Percentiles rank a stretch among this genome's conserved stretches.
phyloP scores from a whole-genome alignment of 139 green algal species.

The Picochlorum sp. region DNA sequence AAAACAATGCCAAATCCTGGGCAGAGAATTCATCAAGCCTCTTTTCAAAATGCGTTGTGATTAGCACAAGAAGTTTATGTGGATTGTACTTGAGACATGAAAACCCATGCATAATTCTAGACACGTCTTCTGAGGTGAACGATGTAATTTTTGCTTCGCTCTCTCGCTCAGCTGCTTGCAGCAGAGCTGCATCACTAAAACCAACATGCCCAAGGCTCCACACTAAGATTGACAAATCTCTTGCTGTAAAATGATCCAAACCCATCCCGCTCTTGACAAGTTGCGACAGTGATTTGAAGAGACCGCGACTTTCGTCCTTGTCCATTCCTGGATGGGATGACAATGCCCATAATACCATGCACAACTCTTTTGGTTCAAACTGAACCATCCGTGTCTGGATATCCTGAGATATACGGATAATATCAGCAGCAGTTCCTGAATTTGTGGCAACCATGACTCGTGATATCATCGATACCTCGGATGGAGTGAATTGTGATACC shows the following conservation, averaged over 20 bases:
- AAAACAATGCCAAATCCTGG: constrained; percentile 5
- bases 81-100: constrained; percentile 2
- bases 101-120: constrained; percentile 12
- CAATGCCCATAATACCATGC: constrained; percentile 23
- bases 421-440: neutral
- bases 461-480: constrained; percentile 1
- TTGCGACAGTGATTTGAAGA: neutral
- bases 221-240: constrained; percentile 15
- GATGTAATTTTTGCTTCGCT: neutral
- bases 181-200: neutral
- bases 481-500: neutral
- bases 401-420: neutral
- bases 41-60: neutral
- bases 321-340: neutral
- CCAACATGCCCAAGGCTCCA: constrained; percentile 9
- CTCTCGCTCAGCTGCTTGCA: constrained; percentile 2
- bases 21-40: constrained; percentile 1
- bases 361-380: constrained; percentile 18
- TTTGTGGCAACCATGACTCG: neutral
- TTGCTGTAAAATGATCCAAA: constrained; percentile 13
- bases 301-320: neutral
- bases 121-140: neutral
- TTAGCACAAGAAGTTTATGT: neutral
- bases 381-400: neutral
- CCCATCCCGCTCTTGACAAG: constrained; percentile 16